Conservation (phyloP, 1,284 basidiomycete species). For the Melampsora americana region DNA sequence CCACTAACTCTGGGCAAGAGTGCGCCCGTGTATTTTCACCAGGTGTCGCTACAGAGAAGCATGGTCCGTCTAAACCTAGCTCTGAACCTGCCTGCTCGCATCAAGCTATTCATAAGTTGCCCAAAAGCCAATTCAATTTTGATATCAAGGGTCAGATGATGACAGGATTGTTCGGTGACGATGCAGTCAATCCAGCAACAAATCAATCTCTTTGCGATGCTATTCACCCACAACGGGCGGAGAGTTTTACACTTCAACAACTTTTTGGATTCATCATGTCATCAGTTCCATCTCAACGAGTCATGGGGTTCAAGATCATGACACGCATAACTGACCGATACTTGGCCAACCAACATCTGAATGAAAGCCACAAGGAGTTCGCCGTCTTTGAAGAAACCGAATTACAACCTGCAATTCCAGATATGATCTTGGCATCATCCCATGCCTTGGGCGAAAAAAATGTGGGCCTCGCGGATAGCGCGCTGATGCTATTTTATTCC, state of each 20-base stretch:
- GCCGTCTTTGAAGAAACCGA: slow-evolving; percentile 4
- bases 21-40: neutral
- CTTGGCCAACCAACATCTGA: slow-evolving; percentile 3
- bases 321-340: slow-evolving; percentile 33
- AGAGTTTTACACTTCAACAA: slow-evolving; percentile 20
- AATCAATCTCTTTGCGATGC: neutral
- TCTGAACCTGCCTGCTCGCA: neutral
- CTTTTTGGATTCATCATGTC: slow-evolving; percentile 37
- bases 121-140: neutral
- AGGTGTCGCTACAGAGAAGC: neutral
- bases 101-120: neutral
- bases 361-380: neutral
- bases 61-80: neutral
- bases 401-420: slow-evolving; percentile 16
- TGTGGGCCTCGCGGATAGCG: slow-evolving; percentile 25
- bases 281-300: slow-evolving; percentile 36
- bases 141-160: neutral
- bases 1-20: neutral
- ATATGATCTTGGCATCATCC: slow-evolving; percentile 28
- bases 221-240: slow-evolving; percentile 27
- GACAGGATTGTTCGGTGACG: neutral
- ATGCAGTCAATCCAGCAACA: neutral
- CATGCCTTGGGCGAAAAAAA: slow-evolving; percentile 35
- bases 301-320: slow-evolving; percentile 40
- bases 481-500: slow-evolving; percentile 23